Percentiles rank a stretch among this genome's conserved stretches.
Conservation (phyloP, 208 protist species). For the Balamuthia mandrillaris region DNA sequence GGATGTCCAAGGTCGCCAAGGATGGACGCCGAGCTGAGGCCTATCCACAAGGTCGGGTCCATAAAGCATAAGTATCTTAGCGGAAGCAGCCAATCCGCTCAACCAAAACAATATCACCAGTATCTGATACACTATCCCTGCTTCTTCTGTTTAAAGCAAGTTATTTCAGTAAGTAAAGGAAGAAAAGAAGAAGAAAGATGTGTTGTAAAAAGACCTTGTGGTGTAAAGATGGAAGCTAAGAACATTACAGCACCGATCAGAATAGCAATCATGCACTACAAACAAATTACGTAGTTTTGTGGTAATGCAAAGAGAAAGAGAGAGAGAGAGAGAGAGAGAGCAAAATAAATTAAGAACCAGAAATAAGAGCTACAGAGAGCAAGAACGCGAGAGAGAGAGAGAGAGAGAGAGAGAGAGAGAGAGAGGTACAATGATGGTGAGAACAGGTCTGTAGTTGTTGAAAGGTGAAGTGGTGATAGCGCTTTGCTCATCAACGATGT, state of each 20-base stretch:
- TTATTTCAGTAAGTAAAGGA: too few species aligned
- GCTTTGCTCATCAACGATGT: constrained; percentile 10
- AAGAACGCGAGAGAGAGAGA: not conserved
- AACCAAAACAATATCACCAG: constrained; percentile 18
- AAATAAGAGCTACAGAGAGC: too few species aligned
- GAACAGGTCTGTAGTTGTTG: not conserved
- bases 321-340: not conserved
- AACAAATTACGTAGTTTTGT: not conserved
- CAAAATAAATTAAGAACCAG: not conserved
- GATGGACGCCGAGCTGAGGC: constrained; percentile 9
- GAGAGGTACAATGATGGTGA: not conserved
- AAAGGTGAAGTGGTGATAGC: too few species aligned
- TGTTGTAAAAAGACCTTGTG: not conserved
- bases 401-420: not conserved
- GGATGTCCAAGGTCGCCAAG: too few species aligned
- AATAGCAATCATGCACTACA: not conserved
- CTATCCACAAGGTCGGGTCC: constrained; percentile 20
- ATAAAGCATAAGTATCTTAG: constrained; percentile 1
- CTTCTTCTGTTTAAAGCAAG: too few species aligned
- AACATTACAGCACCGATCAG: constrained; percentile 15
- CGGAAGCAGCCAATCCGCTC: not conserved
- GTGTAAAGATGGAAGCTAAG: constrained; percentile 7
- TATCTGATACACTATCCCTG: not conserved
- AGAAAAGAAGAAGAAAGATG: not conserved
- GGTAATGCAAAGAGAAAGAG: not conserved